These are phyloP conservation scores for Capsella bursapastoris DNA, from an alignment of 345 rosid species.

Conservation along the genomic window DNA sequence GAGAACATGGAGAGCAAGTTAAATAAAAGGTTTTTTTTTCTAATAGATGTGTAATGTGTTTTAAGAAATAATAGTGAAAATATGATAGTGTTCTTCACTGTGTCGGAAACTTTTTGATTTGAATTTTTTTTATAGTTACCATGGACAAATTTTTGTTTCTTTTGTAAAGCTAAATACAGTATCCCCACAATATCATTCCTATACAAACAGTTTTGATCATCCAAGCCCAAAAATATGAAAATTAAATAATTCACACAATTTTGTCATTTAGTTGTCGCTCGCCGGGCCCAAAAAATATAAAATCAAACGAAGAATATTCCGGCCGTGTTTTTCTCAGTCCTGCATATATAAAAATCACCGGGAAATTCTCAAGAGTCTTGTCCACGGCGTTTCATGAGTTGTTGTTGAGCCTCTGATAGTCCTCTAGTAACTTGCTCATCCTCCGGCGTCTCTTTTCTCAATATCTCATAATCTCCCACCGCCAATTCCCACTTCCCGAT, in stretches of 20 bases:
- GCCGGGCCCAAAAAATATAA: slow-evolving; percentile 15
- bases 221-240: slow-evolving; percentile 28
- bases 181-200: slow-evolving; percentile 36
- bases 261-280: slow-evolving; percentile 23
- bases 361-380: slow-evolving; percentile 30
- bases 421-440: slow-evolving; percentile 65
- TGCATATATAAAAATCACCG: slow-evolving; percentile 5
- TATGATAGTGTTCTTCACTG: neutral
- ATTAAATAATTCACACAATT: slow-evolving; percentile 29
- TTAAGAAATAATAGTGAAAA: neutral
- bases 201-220: slow-evolving; percentile 31
- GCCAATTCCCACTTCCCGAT: slow-evolving; percentile 72
- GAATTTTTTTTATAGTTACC: neutral
- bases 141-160: neutral
- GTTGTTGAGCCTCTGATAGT: slow-evolving; percentile 57
- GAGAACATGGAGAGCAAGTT: neutral
- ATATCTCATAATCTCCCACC: slow-evolving; percentile 66
- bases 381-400: slow-evolving; percentile 54
- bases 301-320: slow-evolving; percentile 1
- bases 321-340: neutral
- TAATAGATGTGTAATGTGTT: neutral
- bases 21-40: too few species aligned
- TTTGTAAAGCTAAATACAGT: slow-evolving; percentile 2
- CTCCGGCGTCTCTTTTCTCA: slow-evolving; percentile 63
- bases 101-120: neutral